Conservation (phyloP, 139 green algal genomes). For the Chlorella sp. region DNA sequence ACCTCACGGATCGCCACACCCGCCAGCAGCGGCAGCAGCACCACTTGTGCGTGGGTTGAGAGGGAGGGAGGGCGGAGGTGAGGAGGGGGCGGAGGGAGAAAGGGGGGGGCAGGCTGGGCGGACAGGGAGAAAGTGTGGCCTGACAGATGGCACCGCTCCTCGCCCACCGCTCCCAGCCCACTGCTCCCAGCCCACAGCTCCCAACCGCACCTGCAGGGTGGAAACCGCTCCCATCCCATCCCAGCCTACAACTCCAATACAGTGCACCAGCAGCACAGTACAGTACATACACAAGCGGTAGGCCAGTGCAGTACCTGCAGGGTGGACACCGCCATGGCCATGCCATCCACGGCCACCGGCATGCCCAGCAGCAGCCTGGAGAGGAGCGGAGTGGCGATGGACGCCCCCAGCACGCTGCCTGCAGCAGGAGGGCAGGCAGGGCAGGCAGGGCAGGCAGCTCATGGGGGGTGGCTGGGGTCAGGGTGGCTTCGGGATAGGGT, state of each 20-base stretch:
- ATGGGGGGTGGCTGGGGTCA: neutral
- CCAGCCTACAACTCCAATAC: too few species aligned
- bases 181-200: too few species aligned
- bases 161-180: neutral
- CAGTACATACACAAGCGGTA: too few species aligned
- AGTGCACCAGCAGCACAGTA: too few species aligned
- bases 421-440: neutral
- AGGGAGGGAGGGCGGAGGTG: too few species aligned
- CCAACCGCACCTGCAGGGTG: conserved; percentile 9
- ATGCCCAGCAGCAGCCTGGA: conserved; percentile 74
- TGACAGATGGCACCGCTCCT: too few species aligned
- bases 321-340: conserved; percentile 64
- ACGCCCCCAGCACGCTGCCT: conserved; percentile 66
- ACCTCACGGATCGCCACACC: conserved; percentile 65
- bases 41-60: conserved; percentile 65
- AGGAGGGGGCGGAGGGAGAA: neutral
- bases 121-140: too few species aligned
- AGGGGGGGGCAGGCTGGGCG: neutral
- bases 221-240: conserved; percentile 65
- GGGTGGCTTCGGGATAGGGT: too few species aligned
- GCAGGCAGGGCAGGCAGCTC: neutral
- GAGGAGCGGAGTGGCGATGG: conserved; percentile 76
- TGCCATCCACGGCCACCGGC: conserved; percentile 70
- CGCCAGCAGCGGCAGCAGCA: conserved; percentile 76
- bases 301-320: conserved; percentile 21